A percentile compares a stretch with the other conserved stretches of the same genome.
Conservation (phyloP, 768 basidiomycete genomes). For the Rossbeevera mucosa region DNA sequence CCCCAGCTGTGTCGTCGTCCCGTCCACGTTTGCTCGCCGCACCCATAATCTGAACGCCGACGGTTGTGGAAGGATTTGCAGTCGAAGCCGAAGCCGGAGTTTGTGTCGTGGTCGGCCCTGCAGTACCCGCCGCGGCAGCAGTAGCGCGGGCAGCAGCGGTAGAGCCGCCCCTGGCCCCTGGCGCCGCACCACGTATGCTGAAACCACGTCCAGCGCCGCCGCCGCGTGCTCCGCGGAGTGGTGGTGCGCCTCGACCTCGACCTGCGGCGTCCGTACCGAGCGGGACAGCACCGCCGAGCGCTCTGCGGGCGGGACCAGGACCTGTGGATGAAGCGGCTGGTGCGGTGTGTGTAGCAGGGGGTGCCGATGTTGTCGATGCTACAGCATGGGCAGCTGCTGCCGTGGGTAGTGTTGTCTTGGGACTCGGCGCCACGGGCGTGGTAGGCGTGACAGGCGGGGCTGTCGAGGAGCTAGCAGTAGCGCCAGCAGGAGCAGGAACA, state of each 20-base stretch:
- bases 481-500: conserved; percentile 10
- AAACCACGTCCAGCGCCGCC: conserved; percentile 30
- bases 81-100: conserved; percentile 3
- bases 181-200: conserved; percentile 30
- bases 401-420: conserved; percentile 7
- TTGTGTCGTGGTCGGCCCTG: not conserved
- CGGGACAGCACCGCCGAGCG: conserved; percentile 26
- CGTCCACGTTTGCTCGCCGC: conserved; percentile 62
- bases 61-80: conserved; percentile 20
- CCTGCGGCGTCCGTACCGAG: conserved; percentile 22
- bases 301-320: conserved; percentile 31
- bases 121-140: not conserved
- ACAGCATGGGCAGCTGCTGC: conserved; percentile 12
- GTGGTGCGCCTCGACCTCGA: conserved; percentile 32
- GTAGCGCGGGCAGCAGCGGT: conserved; percentile 13
- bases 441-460: conserved; percentile 24
- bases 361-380: conserved; percentile 8
- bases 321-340: conserved; percentile 20
- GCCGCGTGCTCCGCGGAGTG: conserved; percentile 29
- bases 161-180: conserved; percentile 19
- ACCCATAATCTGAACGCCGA: conserved; percentile 56
- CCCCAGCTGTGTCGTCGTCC: conserved; percentile 46
- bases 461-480: conserved; percentile 8
- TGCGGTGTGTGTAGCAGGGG: conserved; percentile 18
- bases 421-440: conserved; percentile 26